Base-by-base conservation (phyloP, 345 rosid species). In the Geranium rotundifolium region DNA sequence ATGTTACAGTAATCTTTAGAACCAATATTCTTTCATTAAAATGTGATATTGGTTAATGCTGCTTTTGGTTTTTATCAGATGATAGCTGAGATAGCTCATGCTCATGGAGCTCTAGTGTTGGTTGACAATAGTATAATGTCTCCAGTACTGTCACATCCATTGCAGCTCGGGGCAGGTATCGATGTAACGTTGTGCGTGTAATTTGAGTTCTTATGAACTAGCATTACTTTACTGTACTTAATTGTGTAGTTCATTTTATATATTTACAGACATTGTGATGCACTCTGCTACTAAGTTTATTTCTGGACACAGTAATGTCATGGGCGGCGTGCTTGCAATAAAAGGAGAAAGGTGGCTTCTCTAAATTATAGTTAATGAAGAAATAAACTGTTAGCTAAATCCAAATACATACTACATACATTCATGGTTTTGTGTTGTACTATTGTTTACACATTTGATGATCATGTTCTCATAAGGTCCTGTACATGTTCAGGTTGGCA, bases 311-410 rank as follows among this genome's bases (percentile, higher is more conserved):
- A 86, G 97, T 72, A 96, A 93, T 76, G 73, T 93, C 61, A 93
- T 90, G 97, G 97, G 92, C 16, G 97, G 97, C 46, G 99, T 88
- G 59, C 92, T 93, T 74, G 85, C 93, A n/a, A 95, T 90, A 37
- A 93, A 79, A 79, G 96, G 89, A 60, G 88, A 90, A 82, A 93
- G 95, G 97, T 90, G 63, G 37, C 39, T 16, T 10, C 64, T 61
- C 61, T 34, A n/a, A n/a, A n/a, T n/a, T n/a, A n/a, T n/a, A n/a
- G n/a, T n/a, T n/a, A n/a, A n/a, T n/a, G n/a, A n/a, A n/a, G n/a
- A n/a, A n/a, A n/a, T n/a, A n/a, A 16, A 15, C 19, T 54, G 5
- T 16, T 16, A 4, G 5, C 57, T 54, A 10, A 54, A 5, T 54
- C 7, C 50, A 41, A 41, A 41, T 54, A 1, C 16, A 17, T 16